Evolutionary conservation across 345 rosid genomes (phyloP), one percentile per base, ranked within the genome.

Genomic region (Streptanthus diversifolius): DNA sequence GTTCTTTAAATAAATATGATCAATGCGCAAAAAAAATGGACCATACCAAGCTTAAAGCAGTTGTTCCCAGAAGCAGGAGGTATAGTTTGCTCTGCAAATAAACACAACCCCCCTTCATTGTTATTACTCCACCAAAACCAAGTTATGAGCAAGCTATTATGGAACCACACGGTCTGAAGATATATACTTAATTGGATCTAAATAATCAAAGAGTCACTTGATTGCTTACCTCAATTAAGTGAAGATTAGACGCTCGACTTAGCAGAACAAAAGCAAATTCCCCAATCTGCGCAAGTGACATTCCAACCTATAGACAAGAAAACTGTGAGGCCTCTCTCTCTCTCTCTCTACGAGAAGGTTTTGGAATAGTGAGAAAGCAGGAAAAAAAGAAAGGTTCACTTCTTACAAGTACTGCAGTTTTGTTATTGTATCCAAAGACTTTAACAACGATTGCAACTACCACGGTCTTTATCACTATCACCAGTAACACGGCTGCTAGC

Each of bases 231-330:
- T 91, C 99, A 79, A 95, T 91, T 61, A 95, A 83, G 80, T 83
- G 95, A 78, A 95, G 93, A 86, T 95, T 95, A 75, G 97, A 91
- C 66, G 99, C 99, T 41, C 97, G 95, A 76, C 97, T 95, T 44
- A 95, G 86, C 60, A 95, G 91, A 78, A 95, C 97, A 81, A 95
- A 95, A 49, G 97, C 92, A 64, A 95, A 95, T 56, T 95, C 99
- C 70, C 97, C 99, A 56, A 95, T 95, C 78, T 95, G 99, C 21
- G 99, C 97, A 57, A 95, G 85, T 27, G 97, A 89, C 93, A 91
- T 87, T 67, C 97, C 97, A 61, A 85, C 97, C 97, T 91, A 74
- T 63, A 72, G 29, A 72, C 29, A 54, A 49, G 35, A 64, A 69
- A 60, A 58, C 63, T 51, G 44, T 24, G 25, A 85, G 81, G 29